Evolutionary conservation across 176 grass and related monocot species (phyloP).

Genomic region (Bonia amplexicaulis): DNA sequence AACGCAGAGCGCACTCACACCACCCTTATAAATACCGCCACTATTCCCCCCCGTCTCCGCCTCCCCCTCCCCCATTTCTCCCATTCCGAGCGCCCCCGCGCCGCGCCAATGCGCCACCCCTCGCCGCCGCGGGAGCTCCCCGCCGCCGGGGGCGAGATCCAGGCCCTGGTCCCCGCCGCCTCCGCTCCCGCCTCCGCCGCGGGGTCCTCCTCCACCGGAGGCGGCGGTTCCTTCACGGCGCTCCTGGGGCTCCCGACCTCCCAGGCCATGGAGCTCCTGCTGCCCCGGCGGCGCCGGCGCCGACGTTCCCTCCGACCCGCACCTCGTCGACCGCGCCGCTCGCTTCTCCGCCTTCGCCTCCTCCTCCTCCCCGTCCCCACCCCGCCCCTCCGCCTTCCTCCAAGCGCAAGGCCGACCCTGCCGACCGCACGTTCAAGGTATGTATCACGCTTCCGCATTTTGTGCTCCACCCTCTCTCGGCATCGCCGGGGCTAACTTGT

Average conservation of each 20-base stretch:
- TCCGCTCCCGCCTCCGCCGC: background rate
- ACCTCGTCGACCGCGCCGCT: constrained; percentile 53
- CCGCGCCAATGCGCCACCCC: constrained; percentile 37
- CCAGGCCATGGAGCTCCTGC: constrained; percentile 45
- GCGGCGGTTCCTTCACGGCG: constrained; percentile 55
- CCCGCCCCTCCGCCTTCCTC: background rate
- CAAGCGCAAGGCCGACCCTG: constrained; percentile 44
- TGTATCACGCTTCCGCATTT: too few relatives aligned
- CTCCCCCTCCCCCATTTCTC: background rate
- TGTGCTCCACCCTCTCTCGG: too few relatives aligned
- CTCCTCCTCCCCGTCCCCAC: background rate
- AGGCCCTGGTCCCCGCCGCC: background rate
- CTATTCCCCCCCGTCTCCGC: background rate
- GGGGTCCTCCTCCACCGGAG: background rate
- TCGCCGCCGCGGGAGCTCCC: constrained; percentile 32
- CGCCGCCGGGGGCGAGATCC: constrained; percentile 43
- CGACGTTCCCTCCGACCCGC: constrained; percentile 55
- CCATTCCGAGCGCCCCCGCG: background rate
- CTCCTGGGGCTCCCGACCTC: constrained; percentile 49
- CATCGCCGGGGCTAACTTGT: too few relatives aligned
- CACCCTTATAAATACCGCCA: constrained; percentile 23
- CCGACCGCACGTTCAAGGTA: constrained; percentile 37
- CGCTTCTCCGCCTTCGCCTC: constrained; percentile 57
- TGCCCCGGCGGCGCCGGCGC: constrained; percentile 18
- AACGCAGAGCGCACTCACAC: background rate